Base-by-base conservation (phyloP, 1,139 yeast species). In the Pichia cactophila region DNA sequence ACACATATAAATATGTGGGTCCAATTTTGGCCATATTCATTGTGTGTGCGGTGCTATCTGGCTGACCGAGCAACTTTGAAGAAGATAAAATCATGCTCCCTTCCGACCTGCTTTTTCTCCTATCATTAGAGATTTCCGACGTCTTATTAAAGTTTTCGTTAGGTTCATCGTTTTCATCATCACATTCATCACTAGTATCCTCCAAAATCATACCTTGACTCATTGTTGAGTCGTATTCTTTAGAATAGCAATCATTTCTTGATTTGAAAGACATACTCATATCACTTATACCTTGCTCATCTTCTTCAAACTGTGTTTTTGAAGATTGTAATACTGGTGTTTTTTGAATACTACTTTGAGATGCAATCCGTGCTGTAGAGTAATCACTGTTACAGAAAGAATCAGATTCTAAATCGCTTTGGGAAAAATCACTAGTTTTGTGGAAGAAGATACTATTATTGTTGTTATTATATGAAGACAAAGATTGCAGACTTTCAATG, bases 1-100 rank as follows among this genome's bases (percentile, higher is more conserved):
- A 50, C 3, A 38, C 35, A 38, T 43, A 29, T 16, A 48, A 20
- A 23, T 50, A 50, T 7, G 45, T 37, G 16, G 53, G 49, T 10
- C 53, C 53, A 33, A 42, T 20, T 14, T 33, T 45, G 8, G 45
- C 20, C 43, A 50, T 23, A 26, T 45, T 42, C 6, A 37, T 36
- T 3, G 45, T 45, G 14, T 50, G 48, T 3, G 33, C 5, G 11
- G 16, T 26, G 31, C 44, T 47, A 28, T 44, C 29, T 8, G 12
- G 9, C 10, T 7, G 14, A 26, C 29, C 28, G 6, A 16, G 26
- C 33, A 17, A 31, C 6, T 29, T 7, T 31, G 35, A 2, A 35
- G 17, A 31, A 5, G 23, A 4, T n/a, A 11, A 16, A 9, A 35
- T 11, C 16, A 16, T 35, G 23, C 12, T 35, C 3, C 23, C 38